These are phyloP conservation scores for Cylindrotheca closterium DNA, from an alignment of 108 stramenopile genomes.

Conservation along the genomic window DNA sequence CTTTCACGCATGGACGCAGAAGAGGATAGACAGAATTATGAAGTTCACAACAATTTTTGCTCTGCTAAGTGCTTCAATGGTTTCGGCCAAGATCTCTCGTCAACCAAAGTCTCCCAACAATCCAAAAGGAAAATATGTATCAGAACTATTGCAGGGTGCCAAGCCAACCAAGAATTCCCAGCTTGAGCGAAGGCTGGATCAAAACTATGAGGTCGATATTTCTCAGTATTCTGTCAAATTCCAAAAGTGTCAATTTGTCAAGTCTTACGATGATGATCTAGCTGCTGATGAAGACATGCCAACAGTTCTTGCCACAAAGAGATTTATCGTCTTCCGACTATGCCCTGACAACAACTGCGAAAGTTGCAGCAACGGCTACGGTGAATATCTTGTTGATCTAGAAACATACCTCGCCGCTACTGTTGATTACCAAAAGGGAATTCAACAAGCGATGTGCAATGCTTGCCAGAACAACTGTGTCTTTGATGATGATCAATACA, in stretches of 20 bases:
- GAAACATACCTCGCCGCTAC: constrained; percentile 75
- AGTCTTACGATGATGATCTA: constrained; percentile 62
- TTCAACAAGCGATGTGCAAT: constrained; percentile 77
- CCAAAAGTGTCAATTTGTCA: constrained; percentile 87
- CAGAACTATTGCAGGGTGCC: constrained; percentile 60
- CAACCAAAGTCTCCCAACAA: constrained; percentile 49
- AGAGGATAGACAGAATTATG: too few species aligned
- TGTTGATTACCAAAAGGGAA: constrained; percentile 61
- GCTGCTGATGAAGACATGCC: constrained; percentile 56
- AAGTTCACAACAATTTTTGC: constrained; percentile 24
- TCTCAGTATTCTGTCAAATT: constrained; percentile 78
- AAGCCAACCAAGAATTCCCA: constrained; percentile 36
- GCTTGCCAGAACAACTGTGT: constrained; percentile 59
- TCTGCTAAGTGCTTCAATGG: constrained; percentile 20
- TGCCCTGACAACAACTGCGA: constrained; percentile 66
- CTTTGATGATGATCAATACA: constrained; percentile 24
- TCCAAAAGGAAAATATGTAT: constrained; percentile 48
- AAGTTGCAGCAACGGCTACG: constrained; percentile 79
- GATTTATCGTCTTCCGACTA: constrained; percentile 84
- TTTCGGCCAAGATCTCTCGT: constrained; percentile 60
- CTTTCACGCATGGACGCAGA: too few species aligned
- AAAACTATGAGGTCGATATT: constrained; percentile 63
- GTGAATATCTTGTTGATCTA: constrained; percentile 84
- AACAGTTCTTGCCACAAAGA: constrained; percentile 68
- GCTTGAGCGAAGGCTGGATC: constrained; percentile 58